These are phyloP conservation scores for Pinus albicaulis DNA, from an alignment of 75 land plant species.

Conservation along the genomic window DNA sequence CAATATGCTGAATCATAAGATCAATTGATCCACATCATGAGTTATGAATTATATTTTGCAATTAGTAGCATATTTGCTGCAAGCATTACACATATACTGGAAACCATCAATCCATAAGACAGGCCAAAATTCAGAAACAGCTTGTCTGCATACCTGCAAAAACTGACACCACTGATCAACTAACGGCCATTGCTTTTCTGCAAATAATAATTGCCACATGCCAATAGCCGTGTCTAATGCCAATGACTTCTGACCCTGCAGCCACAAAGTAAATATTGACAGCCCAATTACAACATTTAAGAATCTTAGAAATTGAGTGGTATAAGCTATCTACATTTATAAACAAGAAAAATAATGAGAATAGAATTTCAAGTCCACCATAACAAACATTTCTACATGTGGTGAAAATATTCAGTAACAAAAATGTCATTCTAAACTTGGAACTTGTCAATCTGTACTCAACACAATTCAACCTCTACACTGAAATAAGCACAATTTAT, in stretches of 20 bases:
- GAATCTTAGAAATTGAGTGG: too few species aligned
- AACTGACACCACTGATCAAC: slow-evolving; percentile 96
- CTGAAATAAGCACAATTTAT: too few species aligned
- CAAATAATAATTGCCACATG: slow-evolving; percentile 97
- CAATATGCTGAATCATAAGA: not conserved
- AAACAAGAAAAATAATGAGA: not conserved
- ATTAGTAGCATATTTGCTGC: not conserved
- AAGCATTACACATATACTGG: not conserved
- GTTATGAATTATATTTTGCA: not conserved
- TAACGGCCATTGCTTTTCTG: slow-evolving; percentile 84
- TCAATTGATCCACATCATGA: not conserved
- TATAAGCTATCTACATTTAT: too few species aligned
- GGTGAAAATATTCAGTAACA: too few species aligned
- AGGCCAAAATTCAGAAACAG: not conserved
- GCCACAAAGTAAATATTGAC: not conserved
- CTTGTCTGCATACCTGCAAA: slow-evolving; percentile 55
- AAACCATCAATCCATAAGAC: not conserved
- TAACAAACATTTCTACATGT: too few species aligned
- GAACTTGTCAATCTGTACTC: too few species aligned
- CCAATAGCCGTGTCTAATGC: slow-evolving; percentile 96
- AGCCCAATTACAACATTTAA: not conserved
- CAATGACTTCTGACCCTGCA: slow-evolving; percentile 94
- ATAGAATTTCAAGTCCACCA: not conserved
- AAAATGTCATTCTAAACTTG: too few species aligned
- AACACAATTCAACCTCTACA: too few species aligned